phyloP scores from a whole-genome alignment of 2,329 filamentous ascomycete genomes.

The Aspergillus jensenii region DNA sequence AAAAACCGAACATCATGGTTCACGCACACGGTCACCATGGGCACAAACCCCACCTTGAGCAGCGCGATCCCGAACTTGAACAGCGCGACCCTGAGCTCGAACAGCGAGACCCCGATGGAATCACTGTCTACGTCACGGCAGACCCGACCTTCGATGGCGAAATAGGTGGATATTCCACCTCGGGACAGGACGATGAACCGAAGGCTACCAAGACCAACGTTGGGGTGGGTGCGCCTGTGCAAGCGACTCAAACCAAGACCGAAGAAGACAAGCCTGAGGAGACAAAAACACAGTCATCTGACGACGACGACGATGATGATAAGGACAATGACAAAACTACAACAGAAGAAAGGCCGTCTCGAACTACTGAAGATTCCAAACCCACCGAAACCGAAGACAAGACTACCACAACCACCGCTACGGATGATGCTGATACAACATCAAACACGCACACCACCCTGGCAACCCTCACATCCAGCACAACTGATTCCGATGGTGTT shows the following conservation, averaged over 20 bases:
- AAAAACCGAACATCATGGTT: constrained; percentile 22
- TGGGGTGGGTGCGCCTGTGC: constrained; percentile 32
- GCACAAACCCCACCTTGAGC: constrained; percentile 25
- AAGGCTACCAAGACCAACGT: constrained; percentile 17
- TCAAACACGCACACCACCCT: constrained; percentile 19
- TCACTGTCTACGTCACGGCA: constrained; percentile 53
- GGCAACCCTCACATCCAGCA: constrained; percentile 22
- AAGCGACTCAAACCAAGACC: constrained; percentile 9
- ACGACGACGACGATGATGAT: constrained; percentile 16
- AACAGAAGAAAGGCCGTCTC: constrained; percentile 15
- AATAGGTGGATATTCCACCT: constrained; percentile 50
- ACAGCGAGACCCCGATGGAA: constrained; percentile 15
- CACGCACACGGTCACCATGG: constrained; percentile 34
- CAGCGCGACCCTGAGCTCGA: constrained; percentile 18
- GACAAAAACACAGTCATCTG: constrained; percentile 9
- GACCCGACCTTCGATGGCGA: constrained; percentile 53
- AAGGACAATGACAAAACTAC: constrained; percentile 5
- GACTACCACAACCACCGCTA: constrained; percentile 3
- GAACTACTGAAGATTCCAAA: constrained; percentile 8
- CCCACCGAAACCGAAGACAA: constrained; percentile 16
- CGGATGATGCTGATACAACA: constrained; percentile 2
- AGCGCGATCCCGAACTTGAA: constrained; percentile 19
- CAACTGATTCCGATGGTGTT: constrained; percentile 9
- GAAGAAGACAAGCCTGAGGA: constrained; percentile 12
- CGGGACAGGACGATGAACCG: constrained; percentile 11